These are phyloP conservation scores for Phytopythium cucurbitacearum DNA, from an alignment of 352 stramenopile species.

Conservation along the genomic window DNA sequence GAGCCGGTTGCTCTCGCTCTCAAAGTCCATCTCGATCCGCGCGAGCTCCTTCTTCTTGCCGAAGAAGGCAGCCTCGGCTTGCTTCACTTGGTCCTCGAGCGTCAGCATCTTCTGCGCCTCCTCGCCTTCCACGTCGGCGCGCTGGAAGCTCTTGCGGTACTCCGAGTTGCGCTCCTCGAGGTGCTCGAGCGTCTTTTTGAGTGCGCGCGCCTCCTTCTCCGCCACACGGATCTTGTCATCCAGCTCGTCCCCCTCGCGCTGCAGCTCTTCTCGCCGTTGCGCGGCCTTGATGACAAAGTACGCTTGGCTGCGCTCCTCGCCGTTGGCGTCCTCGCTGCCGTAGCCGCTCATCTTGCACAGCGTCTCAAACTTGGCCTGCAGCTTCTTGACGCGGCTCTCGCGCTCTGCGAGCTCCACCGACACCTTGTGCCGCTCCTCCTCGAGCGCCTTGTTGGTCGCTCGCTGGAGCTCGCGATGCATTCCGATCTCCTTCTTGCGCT, in stretches of 20 bases:
- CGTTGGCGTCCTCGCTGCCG: slow-evolving; percentile 55
- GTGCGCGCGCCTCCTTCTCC: slow-evolving; percentile 90
- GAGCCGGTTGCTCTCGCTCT: slow-evolving; percentile 59
- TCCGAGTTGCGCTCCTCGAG: slow-evolving; percentile 92
- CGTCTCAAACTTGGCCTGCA: slow-evolving; percentile 94
- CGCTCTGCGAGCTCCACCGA: slow-evolving; percentile 89
- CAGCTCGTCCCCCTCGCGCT: slow-evolving; percentile 93
- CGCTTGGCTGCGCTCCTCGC: slow-evolving; percentile 87
- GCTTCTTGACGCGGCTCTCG: slow-evolving; percentile 83
- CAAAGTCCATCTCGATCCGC: slow-evolving; percentile 82
- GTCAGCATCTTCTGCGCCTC: slow-evolving; percentile 84
- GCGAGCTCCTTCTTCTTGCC: slow-evolving; percentile 94
- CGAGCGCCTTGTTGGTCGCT: slow-evolving; percentile 79
- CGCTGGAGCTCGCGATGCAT: slow-evolving; percentile 89
- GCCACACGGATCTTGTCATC: slow-evolving; percentile 92
- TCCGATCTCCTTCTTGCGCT: slow-evolving; percentile 90
- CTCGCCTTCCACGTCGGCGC: slow-evolving; percentile 79
- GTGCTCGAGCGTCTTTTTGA: slow-evolving; percentile 92
- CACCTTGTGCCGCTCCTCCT: slow-evolving; percentile 93
- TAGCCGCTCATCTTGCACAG: slow-evolving; percentile 76
- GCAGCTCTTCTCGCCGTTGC: slow-evolving; percentile 93
- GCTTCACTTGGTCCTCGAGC: slow-evolving; percentile 87
- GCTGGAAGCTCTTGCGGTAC: slow-evolving; percentile 92
- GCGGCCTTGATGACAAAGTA: slow-evolving; percentile 96
- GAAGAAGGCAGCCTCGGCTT: slow-evolving; percentile 86